Evolutionary conservation across 148 eudicot species (phyloP).

Genomic region (Camellia japonica): DNA sequence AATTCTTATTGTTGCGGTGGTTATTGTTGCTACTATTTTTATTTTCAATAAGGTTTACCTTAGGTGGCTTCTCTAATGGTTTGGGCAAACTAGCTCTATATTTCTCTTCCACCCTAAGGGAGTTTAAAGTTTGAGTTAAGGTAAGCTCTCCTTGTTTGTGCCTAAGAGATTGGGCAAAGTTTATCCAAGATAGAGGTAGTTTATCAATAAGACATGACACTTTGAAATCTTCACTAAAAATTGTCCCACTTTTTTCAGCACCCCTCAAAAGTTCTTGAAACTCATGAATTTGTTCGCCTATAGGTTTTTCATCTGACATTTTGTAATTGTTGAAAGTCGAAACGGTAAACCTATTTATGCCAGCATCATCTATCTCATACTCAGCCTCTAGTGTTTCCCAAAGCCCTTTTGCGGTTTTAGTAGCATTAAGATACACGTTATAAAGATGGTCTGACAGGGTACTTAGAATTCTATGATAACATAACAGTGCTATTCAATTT

Average conservation of each 20-base stretch:
- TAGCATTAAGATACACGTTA: background rate
- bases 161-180: background rate
- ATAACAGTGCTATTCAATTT: no score
- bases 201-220: background rate
- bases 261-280: background rate
- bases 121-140: background rate
- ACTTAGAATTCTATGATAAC: background rate
- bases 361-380: background rate
- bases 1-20: background rate
- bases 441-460: background rate
- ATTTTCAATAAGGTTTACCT: background rate
- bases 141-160: background rate
- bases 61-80: background rate
- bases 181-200: background rate
- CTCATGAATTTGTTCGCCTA: slow-evolving; percentile 5
- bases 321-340: background rate
- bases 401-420: background rate
- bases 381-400: background rate
- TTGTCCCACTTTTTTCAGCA: background rate
- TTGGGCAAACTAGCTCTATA: background rate
- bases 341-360: background rate
- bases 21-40: background rate
- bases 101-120: background rate
- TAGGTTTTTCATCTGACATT: background rate
- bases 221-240: background rate